A percentile compares a stretch with the other conserved stretches of the same genome.
phyloP scores from a whole-genome alignment of 345 rosid genomes.

The Luvunga scandens region DNA sequence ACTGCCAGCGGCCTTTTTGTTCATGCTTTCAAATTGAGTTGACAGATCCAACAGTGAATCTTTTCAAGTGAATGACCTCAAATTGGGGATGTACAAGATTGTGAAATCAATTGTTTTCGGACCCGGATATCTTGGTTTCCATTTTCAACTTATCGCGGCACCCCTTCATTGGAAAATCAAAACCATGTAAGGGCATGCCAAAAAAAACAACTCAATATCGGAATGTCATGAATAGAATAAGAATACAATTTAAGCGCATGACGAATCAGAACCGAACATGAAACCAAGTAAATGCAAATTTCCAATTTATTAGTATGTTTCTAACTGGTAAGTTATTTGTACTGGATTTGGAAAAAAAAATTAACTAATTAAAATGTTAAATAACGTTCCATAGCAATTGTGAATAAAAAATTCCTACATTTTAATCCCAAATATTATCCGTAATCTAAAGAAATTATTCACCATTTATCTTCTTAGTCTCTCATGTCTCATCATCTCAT shows the following conservation, averaged over 20 bases:
- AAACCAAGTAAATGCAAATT: too few relatives aligned
- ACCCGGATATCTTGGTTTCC: too few relatives aligned
- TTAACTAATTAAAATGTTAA: too few relatives aligned
- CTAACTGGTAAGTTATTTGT: too few relatives aligned
- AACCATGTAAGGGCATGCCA: background rate
- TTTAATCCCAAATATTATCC: too few relatives aligned
- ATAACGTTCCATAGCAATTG: too few relatives aligned
- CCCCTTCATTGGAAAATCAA: background rate
- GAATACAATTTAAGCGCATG: background rate
- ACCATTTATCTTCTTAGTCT: too few relatives aligned
- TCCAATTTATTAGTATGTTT: too few relatives aligned
- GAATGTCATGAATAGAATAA: background rate
- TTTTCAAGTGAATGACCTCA: background rate
- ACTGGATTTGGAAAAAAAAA: too few relatives aligned
- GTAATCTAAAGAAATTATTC: too few relatives aligned
- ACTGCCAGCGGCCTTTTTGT: background rate
- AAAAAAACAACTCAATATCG: background rate
- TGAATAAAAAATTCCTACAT: too few relatives aligned
- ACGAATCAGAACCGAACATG: background rate
- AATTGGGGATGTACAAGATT: background rate
- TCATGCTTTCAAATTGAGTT: background rate
- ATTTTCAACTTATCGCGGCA: background rate
- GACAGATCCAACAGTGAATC: conserved; percentile 2
- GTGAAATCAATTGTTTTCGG: background rate
- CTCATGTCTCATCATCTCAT: too few relatives aligned